Base-by-base conservation (phyloP, 768 basidiomycete species). In the Lactarius sanguifluus region DNA sequence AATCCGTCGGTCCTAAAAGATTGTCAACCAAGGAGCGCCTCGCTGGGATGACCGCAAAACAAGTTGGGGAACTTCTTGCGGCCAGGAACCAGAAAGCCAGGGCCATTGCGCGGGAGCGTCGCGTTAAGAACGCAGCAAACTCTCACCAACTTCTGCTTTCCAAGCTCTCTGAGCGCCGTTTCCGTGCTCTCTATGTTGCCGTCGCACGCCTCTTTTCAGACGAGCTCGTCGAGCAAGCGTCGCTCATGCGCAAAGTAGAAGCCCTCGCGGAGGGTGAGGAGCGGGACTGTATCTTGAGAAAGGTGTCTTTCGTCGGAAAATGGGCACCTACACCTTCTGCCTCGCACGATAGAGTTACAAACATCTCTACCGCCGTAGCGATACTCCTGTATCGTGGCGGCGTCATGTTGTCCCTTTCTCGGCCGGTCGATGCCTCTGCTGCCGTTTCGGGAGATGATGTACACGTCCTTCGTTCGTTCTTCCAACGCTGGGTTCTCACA, bases 321-420 rank as follows among this genome's bases (percentile, higher is more conserved):
- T 91, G 89, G 89, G 88, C 88, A 0, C 89, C 90, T 0, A 83
- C 84, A 2, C 84, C 85, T 15, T 79, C 74, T 4, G 77, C 79
- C 3, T 79, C 85, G 4, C 89, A 90, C 63, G 90, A 91, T 70
- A 80, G 83, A 12, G 77, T 81, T 64, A 86, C 86, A 3, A 86
- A 87, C 73, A 85, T 91, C 68, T 74, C 85, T 5, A 86, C 89
- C 0, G 88, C 88, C 43, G 82, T 91, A 54, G 77, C 79, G 16
- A 76, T 83, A 18, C 79, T 87, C 58, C 77, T 91, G 16, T 81
- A 81, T 68, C 74, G 77, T 4, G 71, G 75, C 0, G 77, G 80
- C 8, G 70, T 75, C 28, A 61, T 65, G 13, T 61, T 43, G 6
- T 56, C 59, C 7, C 59, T 70, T 12, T 25, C 61, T 4, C 59